Base-by-base conservation (phyloP, 2,329 filamentous ascomycete species). In the Pezicula rhizophila region DNA sequence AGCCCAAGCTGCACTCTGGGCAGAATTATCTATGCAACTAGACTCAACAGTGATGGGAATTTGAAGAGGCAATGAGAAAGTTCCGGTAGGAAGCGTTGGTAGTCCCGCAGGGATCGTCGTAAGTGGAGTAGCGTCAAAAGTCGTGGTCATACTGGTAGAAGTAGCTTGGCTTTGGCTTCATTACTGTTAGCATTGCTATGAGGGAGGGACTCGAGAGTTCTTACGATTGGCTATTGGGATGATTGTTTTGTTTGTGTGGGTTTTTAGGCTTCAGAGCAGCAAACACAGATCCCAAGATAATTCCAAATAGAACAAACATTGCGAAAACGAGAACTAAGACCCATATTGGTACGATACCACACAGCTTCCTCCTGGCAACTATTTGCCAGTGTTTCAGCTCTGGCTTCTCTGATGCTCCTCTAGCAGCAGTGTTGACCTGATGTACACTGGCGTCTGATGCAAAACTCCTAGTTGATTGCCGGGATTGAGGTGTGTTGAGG, bases 331-430 rank as follows among this genome's bases (percentile, higher is more conserved):
- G 61, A 41, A 72, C 72, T 26, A 84, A 70, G 1, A 77, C 79
- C 81, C 81, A 85, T 50, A 78, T 77, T 0, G 81, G 81, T 17
- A 85, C 67, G 17, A 83, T 70, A 5, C 78, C 78, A 60, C 77
- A 81, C 4, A 81, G 59, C 54, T 76, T 80, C 59, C 70, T 74
- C 59, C 70, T 76, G 10, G 78, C 79, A 41, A 71, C 66, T 10
- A 64, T 58, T 60, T 80, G 74, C 76, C 79, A 82, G 42, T 64
- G 69, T 53, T 74, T 78, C 18, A 66, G 60, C 45, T 54, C 56
- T 4, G 67, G 64, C 8, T 84, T 79, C 59, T 83, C 73, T 2
- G 69, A 68, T 12, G 70, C 53, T 18, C 56, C 64, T 14, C 63
- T 60, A 3, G 76, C 74, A 5, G 73, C 74, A 2, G 70, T 71